phyloP scores from a whole-genome alignment of 306 rosid species.

The Vigna radiata region DNA sequence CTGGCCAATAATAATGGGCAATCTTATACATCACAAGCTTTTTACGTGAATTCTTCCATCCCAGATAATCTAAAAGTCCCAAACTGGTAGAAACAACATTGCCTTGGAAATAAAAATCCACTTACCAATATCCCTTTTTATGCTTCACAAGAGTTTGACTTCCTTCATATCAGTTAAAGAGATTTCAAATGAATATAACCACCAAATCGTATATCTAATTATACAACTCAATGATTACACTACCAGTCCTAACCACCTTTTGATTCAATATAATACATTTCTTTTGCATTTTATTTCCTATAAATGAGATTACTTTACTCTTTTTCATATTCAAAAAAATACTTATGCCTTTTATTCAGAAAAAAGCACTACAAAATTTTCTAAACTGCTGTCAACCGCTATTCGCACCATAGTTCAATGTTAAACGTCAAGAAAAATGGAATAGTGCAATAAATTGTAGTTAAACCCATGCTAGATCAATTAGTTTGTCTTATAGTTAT shows the following conservation, averaged over 20 bases:
- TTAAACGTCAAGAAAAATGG: not conserved
- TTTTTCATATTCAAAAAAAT: not conserved
- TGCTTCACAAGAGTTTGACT: slow-evolving; percentile 18
- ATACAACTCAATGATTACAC: not conserved
- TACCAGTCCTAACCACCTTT: slow-evolving; percentile 2
- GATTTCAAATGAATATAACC: not conserved
- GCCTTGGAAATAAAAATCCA: slow-evolving; percentile 3
- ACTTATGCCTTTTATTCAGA: not conserved
- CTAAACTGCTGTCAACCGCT: not conserved
- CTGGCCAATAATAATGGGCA: slow-evolving; percentile 18
- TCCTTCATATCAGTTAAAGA: slow-evolving; percentile 4
- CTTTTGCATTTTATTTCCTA: not conserved
- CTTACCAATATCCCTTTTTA: slow-evolving; percentile 6
- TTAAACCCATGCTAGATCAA: not conserved
- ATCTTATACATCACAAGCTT: not conserved
- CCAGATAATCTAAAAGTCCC: slow-evolving; percentile 14
- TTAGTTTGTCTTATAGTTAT: not conserved
- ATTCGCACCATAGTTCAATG: not conserved
- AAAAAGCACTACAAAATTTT: not conserved
- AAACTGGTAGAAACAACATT: slow-evolving; percentile 2
- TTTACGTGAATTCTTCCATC: slow-evolving; percentile 17
- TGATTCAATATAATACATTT: not conserved
- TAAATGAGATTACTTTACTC: not conserved
- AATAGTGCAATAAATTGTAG: slow-evolving; percentile 1
- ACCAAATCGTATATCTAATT: not conserved